A percentile compares a stretch with the other conserved stretches of the same genome.
Conservation (phyloP, 2,329 filamentous ascomycete genomes). For the Phialemoniopsis sp. region DNA sequence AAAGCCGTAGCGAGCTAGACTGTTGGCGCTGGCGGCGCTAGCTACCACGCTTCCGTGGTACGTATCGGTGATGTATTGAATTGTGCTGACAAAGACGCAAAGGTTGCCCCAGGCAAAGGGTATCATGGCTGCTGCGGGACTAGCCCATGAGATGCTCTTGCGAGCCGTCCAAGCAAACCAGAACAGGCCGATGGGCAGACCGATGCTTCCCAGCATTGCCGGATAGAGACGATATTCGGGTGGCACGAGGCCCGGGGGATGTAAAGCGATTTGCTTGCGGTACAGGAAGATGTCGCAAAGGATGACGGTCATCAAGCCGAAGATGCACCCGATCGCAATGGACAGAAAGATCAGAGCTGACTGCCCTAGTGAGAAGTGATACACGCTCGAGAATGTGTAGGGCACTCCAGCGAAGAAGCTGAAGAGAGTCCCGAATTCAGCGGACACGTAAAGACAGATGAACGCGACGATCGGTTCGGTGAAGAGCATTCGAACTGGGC, state of each 20-base stretch:
- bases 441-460: slow-evolving; percentile 43
- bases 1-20: slow-evolving; percentile 49
- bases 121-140: slow-evolving; percentile 45
- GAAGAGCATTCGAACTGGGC: slow-evolving; percentile 54
- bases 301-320: slow-evolving; percentile 34
- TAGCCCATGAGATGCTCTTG: slow-evolving; percentile 41
- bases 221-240: slow-evolving; percentile 56
- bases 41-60: slow-evolving; percentile 53
- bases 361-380: slow-evolving; percentile 37
- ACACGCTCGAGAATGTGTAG: slow-evolving; percentile 39
- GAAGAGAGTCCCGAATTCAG: slow-evolving; percentile 48
- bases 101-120: slow-evolving; percentile 58
- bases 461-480: slow-evolving; percentile 61
- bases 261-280: slow-evolving; percentile 22
- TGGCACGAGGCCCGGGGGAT: slow-evolving; percentile 28
- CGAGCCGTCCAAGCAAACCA: slow-evolving; percentile 57
- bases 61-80: slow-evolving; percentile 50
- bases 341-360: slow-evolving; percentile 39
- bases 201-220: slow-evolving; percentile 53
- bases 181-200: slow-evolving; percentile 49
- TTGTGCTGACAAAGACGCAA: slow-evolving; percentile 50
- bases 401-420: slow-evolving; percentile 48
- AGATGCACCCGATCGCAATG: slow-evolving; percentile 37
- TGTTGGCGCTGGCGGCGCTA: slow-evolving; percentile 56
- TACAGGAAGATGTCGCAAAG: slow-evolving; percentile 39